These are phyloP conservation scores for Olyra latifolia DNA, from an alignment of 176 grass and related monocot species.

Conservation along the genomic window DNA sequence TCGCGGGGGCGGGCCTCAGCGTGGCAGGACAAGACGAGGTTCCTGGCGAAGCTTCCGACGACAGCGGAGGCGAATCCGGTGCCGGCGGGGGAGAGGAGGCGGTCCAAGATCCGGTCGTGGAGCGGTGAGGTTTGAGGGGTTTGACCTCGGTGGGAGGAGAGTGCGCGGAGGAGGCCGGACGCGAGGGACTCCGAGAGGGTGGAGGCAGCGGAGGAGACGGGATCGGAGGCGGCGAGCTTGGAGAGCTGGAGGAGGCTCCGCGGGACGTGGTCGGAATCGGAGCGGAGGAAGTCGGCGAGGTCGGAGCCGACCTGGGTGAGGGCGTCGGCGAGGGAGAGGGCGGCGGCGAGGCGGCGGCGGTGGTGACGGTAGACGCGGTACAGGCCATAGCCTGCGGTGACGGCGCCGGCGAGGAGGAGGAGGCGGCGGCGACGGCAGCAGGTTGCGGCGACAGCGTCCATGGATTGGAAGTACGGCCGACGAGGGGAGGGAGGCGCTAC, in stretches of 20 bases:
- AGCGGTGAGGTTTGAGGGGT: constrained; percentile 26
- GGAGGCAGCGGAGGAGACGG: constrained; percentile 28
- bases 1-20: background rate
- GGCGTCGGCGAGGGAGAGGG: constrained; percentile 53
- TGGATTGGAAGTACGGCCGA: background rate
- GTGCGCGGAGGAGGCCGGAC: constrained; percentile 34
- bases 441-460: constrained; percentile 30
- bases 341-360: constrained; percentile 46
- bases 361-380: constrained; percentile 49
- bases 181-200: constrained; percentile 37
- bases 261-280: constrained; percentile 68
- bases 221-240: constrained; percentile 58
- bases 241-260: constrained; percentile 71
- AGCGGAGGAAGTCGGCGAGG: constrained; percentile 66
- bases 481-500: background rate
- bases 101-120: constrained; percentile 68
- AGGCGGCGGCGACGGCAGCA: constrained; percentile 29
- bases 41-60: constrained; percentile 69
- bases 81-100: constrained; percentile 58
- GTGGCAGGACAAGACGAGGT: constrained; percentile 56
- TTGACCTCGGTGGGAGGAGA: constrained; percentile 23
- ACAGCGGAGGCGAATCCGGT: constrained; percentile 70
- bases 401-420: constrained; percentile 30
- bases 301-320: constrained; percentile 50
- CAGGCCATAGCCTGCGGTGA: constrained; percentile 45